A percentile compares a stretch with the other conserved stretches of the same genome.
phyloP scores from a whole-genome alignment of 306 rosid genomes.

The Prinsepia uniflora region DNA sequence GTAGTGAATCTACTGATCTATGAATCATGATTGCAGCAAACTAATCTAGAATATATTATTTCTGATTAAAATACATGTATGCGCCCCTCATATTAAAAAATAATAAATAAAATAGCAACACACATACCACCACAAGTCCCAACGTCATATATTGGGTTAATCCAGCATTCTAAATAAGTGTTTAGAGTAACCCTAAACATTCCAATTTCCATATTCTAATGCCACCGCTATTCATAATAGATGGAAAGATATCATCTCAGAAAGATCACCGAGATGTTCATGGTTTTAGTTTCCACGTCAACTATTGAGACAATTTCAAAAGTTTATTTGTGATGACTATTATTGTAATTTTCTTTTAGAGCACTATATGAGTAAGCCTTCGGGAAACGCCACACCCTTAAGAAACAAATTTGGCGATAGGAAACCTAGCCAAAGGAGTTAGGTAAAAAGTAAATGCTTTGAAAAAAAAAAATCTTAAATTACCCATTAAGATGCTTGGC shows the following conservation, averaged over 20 bases:
- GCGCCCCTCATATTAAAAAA: not conserved
- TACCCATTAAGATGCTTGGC: not conserved
- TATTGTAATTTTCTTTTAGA: not conserved
- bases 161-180: not conserved
- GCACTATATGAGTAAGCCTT: not conserved
- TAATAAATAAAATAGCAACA: too few relatives aligned
- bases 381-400: not conserved
- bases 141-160: not conserved
- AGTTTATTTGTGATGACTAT: not conserved
- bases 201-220: not conserved
- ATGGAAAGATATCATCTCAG: not conserved
- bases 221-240: not conserved
- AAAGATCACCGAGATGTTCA: not conserved
- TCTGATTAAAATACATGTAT: too few relatives aligned
- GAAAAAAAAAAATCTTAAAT: not conserved
- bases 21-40: too few relatives aligned
- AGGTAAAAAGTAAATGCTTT: not conserved
- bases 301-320: not conserved
- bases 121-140: not conserved
- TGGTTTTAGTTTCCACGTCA: not conserved
- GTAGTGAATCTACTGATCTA: too few relatives aligned
- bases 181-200: not conserved
- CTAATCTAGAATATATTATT: too few relatives aligned
- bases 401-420: not conserved
- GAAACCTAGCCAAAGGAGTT: not conserved